Percentiles rank a stretch among this genome's conserved stretches.
Evolutionary conservation across 306 rosid genomes (phyloP).

Genomic region (Malus domestica): DNA sequence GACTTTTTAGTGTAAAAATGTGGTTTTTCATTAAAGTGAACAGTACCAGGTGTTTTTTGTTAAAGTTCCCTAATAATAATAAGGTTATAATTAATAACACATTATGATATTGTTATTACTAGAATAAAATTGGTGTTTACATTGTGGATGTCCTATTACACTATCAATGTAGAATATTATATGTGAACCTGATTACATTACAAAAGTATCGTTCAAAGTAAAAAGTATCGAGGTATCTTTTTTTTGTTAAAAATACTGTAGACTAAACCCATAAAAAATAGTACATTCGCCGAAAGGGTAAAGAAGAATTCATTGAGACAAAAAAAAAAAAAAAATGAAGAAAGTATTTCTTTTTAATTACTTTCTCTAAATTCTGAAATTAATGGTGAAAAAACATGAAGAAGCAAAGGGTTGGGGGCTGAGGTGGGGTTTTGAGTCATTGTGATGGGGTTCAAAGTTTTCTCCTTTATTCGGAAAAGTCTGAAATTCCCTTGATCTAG

Average conservation of each 20-base stretch:
- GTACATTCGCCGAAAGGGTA: constrained; percentile 5
- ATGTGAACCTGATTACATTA: not conserved
- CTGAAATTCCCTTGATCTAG: constrained; percentile 42
- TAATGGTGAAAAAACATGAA: not conserved
- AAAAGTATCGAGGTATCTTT: no score
- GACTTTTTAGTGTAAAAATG: no score
- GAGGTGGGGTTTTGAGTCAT: not conserved
- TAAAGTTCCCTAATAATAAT: no score
- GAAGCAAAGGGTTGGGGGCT: no score
- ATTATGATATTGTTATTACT: no score
- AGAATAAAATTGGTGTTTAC: not conserved
- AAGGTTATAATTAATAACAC: no score
- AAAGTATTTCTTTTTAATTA: not conserved
- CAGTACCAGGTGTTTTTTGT: no score
- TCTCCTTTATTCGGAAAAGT: constrained; percentile 26
- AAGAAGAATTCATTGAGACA: not conserved
- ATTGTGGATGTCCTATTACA: not conserved
- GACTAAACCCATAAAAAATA: not conserved
- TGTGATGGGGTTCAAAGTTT: not conserved
- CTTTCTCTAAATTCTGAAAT: not conserved
- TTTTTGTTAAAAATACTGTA: not conserved
- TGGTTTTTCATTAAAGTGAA: no score
- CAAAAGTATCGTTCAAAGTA: not conserved
- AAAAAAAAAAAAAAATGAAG: not conserved
- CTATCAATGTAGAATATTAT: not conserved